Percentiles rank a stretch among this genome's conserved stretches.
Conservation (phyloP, 495 filamentous ascomycete genomes). For the Aspergillus mulundensis region DNA sequence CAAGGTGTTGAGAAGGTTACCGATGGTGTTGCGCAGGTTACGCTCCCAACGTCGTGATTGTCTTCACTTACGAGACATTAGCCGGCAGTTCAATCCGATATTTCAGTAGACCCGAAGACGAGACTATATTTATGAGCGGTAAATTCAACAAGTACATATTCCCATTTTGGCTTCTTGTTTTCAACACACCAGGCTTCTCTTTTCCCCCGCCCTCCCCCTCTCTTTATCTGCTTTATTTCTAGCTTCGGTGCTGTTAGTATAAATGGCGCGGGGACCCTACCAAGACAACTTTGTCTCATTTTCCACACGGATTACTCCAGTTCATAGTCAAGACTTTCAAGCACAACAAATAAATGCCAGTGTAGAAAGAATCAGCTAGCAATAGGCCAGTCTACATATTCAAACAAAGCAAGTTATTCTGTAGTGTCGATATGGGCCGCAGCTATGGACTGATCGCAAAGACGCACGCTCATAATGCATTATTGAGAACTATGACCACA, state of each 20-base stretch:
- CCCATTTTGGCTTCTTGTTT: background rate
- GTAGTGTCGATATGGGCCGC: no score
- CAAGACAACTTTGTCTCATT: no score
- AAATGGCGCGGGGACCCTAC: no score
- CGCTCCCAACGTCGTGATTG: conserved; percentile 33
- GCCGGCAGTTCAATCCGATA: background rate
- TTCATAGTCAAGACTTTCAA: background rate
- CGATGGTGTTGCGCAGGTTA: conserved; percentile 41
- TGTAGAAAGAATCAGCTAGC: no score
- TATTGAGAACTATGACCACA: conserved; percentile 6
- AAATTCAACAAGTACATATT: background rate
- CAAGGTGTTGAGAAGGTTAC: conserved; percentile 37
- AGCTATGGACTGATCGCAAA: background rate
- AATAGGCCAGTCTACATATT: no score
- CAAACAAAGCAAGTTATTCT: no score
- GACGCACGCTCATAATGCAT: conserved; percentile 21
- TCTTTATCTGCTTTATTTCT: background rate
- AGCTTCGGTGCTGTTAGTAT: no score
- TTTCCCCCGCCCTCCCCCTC: no score
- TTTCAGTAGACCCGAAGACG: background rate
- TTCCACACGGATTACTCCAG: no score
- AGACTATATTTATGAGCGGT: background rate
- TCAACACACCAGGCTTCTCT: background rate
- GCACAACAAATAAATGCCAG: no score
- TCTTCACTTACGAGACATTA: background rate